Evolutionary conservation across 805 yeast species (phyloP), one percentile per base, ranked within the genome.

Genomic region (Nematodospora valgi): DNA sequence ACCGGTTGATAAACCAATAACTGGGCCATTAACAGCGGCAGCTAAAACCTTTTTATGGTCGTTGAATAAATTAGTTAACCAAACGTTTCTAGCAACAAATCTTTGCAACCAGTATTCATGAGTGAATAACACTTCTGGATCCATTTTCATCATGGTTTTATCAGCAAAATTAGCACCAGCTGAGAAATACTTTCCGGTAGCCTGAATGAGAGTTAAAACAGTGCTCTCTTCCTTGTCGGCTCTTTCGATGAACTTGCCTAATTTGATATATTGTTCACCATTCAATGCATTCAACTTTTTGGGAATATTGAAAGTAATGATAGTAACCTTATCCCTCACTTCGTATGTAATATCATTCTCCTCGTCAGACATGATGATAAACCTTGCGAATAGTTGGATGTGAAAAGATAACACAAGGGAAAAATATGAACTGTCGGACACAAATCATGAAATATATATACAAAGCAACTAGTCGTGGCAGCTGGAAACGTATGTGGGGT

Each of bases 11-110:
- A 87, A 69, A 0, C 96, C 96, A 39, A 87, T 73, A 4, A 78
- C 94, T 0, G 96, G 95, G 0, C 96, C 96, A 53, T 87, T 87
- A 38, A 87, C 66, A 3, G 87, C 89, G 28, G 77, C 76, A 18
- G 79, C 79, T 23, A 87, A 61, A 6, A 86, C 67, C 54, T 87
- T 87, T 7, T 70, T 59, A 58, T 87, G 96, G 48, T 78, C 74
- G 44, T 76, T 74, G 53, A 85, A 77, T 24, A 81, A 65, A 44
- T 78, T 74, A 4, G 93, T 80, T 36, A 87, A 59, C 49, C 72
- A 79, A 18, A 79, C 71, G 55, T 87, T 87, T 49, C 87, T 75
- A 4, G 87, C 74, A n/a, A 77, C 76, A 49, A 83, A 82, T 42
- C 64, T 63, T 35, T 69, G 61, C 31, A 76, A 56, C 82, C 84